A percentile compares a stretch with the other conserved stretches of the same genome.
Evolutionary conservation across 208 protist species (phyloP).

Genomic region (Leishmania tropica): DNA sequence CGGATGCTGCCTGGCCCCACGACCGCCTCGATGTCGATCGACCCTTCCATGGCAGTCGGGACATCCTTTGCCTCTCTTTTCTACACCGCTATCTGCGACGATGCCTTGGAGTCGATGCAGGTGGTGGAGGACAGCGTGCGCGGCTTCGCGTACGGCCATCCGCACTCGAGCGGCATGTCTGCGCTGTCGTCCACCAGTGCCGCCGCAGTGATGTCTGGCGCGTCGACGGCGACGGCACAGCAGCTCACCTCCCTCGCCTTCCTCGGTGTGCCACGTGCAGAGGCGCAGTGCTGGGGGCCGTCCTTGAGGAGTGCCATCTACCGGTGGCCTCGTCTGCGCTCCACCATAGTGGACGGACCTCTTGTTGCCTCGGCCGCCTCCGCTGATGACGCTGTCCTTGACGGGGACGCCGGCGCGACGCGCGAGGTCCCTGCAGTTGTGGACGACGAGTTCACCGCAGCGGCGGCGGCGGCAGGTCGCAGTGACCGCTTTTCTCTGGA

Average conservation of each 20-base stretch:
- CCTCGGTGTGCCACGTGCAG: slow-evolving; percentile 27
- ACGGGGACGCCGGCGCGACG: background rate
- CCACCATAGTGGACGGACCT: slow-evolving; percentile 3
- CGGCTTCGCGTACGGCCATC: slow-evolving; percentile 18
- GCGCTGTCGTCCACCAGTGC: background rate
- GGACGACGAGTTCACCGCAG: background rate
- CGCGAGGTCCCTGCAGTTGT: background rate
- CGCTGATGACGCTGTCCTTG: background rate
- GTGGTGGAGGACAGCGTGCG: slow-evolving; percentile 63
- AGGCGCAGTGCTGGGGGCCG: slow-evolving; percentile 38
- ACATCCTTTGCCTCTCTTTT: slow-evolving; percentile 51
- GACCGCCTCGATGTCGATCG: slow-evolving; percentile 28
- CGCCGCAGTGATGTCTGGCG: slow-evolving; percentile 17
- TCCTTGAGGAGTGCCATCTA: slow-evolving; percentile 40
- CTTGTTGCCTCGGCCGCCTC: background rate
- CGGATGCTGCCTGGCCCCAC: slow-evolving; percentile 44
- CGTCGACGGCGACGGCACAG: slow-evolving; percentile 18
- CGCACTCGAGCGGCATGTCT: slow-evolving; percentile 5
- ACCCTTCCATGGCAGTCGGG: slow-evolving; percentile 18
- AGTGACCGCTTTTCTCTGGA: background rate
- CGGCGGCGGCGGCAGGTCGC: background rate
- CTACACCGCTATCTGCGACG: slow-evolving; percentile 63
- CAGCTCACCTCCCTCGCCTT: slow-evolving; percentile 41
- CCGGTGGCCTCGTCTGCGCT: slow-evolving; percentile 35
- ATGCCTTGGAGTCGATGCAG: slow-evolving; percentile 65